Percentiles rank a stretch among this genome's conserved stretches.
These are phyloP conservation scores for Cryptococcus amylolentus DNA, from an alignment of 1,284 basidiomycete species.

Conservation along the genomic window DNA sequence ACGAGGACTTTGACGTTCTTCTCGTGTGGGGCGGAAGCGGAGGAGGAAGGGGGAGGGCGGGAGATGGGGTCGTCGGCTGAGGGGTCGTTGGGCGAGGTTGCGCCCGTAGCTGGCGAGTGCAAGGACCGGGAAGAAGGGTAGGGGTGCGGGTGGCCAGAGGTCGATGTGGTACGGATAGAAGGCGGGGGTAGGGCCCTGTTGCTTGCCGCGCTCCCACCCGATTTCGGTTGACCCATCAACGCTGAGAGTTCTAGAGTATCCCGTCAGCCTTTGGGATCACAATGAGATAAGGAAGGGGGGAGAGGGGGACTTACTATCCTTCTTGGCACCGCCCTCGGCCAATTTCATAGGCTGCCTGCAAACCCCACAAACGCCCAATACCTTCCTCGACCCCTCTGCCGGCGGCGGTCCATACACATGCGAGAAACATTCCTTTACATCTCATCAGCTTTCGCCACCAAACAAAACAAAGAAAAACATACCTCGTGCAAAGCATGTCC, in stretches of 20 bases:
- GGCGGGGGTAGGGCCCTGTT: constrained; percentile 10
- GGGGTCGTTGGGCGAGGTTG: too few relatives aligned
- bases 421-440: constrained; percentile 78
- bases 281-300: not conserved
- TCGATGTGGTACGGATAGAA: constrained; percentile 16
- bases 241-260: constrained; percentile 69
- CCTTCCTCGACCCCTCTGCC: constrained; percentile 61
- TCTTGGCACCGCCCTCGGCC: constrained; percentile 55
- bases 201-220: constrained; percentile 36
- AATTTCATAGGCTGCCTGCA: constrained; percentile 94
- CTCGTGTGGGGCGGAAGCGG: constrained; percentile 38
- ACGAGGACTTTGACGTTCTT: constrained; percentile 62
- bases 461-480: constrained; percentile 36
- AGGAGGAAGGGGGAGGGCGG: constrained; percentile 43
- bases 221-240: constrained; percentile 65
- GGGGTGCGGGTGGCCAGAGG: constrained; percentile 4
- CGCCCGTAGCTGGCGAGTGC: too few relatives aligned
- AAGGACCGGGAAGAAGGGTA: constrained; percentile 55
- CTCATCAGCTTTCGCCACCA: not conserved
- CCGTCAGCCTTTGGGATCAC: not conserved
- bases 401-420: constrained; percentile 89
- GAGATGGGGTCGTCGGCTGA: constrained; percentile 74
- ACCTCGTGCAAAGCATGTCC: constrained; percentile 96
- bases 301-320: constrained; percentile 67
- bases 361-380: constrained; percentile 91